phyloP scores from a whole-genome alignment of 495 filamentous ascomycete genomes.

The Neurospora intermedia region DNA sequence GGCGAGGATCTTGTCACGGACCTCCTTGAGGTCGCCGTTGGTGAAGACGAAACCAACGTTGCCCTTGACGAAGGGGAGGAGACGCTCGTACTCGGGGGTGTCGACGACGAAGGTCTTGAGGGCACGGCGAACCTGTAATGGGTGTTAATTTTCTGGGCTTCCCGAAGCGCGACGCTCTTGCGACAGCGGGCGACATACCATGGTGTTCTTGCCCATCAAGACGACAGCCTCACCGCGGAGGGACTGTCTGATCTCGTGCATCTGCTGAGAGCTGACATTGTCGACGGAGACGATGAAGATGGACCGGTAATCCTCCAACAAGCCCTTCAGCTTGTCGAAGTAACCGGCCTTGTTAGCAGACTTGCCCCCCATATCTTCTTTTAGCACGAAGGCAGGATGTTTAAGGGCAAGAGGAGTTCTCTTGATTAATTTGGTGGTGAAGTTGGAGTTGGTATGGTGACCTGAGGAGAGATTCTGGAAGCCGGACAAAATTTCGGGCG shows the following conservation, averaged over 20 bases:
- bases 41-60: slow-evolving; percentile 99
- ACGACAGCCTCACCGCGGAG: slow-evolving; percentile 85
- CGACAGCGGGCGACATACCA: slow-evolving; percentile 47
- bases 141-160: neutral
- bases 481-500: slow-evolving; percentile 14
- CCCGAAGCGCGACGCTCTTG: neutral
- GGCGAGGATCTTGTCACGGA: slow-evolving; percentile 85
- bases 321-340: slow-evolving; percentile 96
- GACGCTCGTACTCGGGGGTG: slow-evolving; percentile 91
- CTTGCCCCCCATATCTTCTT: slow-evolving; percentile 99
- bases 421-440: slow-evolving; percentile 10
- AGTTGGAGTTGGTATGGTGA: slow-evolving; percentile 6
- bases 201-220: slow-evolving; percentile 99
- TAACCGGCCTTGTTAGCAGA: slow-evolving; percentile 87
- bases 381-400: slow-evolving; percentile 82
- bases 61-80: slow-evolving; percentile 89
- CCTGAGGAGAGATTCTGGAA: slow-evolving; percentile 11
- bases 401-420: slow-evolving; percentile 64
- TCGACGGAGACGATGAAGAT: slow-evolving; percentile 97
- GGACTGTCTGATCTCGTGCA: slow-evolving; percentile 96
- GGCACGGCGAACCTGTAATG: slow-evolving; percentile 73
- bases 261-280: slow-evolving; percentile 98
- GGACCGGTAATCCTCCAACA: slow-evolving; percentile 83
- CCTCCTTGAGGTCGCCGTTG: slow-evolving; percentile 83
- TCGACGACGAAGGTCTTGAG: slow-evolving; percentile 90